These are phyloP conservation scores for Inga oerstediana DNA, from an alignment of 306 rosid species.

Conservation along the genomic window DNA sequence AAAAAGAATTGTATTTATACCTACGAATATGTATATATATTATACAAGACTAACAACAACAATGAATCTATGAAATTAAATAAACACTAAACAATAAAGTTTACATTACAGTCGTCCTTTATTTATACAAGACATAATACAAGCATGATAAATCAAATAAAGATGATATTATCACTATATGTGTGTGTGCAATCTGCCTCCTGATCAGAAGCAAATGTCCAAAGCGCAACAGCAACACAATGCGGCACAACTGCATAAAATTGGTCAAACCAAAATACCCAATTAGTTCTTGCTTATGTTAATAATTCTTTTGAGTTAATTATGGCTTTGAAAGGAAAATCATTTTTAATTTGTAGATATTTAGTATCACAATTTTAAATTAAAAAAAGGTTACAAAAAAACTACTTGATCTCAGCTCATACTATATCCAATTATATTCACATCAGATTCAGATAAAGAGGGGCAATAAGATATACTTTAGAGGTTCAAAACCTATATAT, in stretches of 20 bases:
- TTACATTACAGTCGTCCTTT: not conserved
- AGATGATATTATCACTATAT: not conserved
- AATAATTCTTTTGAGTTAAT: no score
- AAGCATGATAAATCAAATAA: not conserved
- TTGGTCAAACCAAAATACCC: not conserved
- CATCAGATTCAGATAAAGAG: no score
- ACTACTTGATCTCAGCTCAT: not conserved
- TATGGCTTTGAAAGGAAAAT: not conserved
- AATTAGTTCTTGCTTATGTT: not conserved
- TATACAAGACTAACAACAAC: not conserved
- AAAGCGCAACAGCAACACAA: slow-evolving; percentile 75
- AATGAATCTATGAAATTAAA: not conserved
- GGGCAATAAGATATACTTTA: no score
- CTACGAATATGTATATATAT: not conserved
- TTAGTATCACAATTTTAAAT: not conserved
- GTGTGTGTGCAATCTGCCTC: not conserved
- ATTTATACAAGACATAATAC: not conserved
- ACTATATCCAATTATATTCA: no score
- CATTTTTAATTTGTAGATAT: not conserved
- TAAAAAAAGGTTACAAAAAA: no score
- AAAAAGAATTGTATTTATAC: not conserved
- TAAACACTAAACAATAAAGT: not conserved
- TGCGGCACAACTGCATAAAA: slow-evolving; percentile 66
- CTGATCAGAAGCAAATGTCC: slow-evolving; percentile 69
- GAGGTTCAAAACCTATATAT: no score